phyloP scores from a whole-genome alignment of 495 filamentous ascomycete genomes.

The Cercophora newfieldiana region DNA sequence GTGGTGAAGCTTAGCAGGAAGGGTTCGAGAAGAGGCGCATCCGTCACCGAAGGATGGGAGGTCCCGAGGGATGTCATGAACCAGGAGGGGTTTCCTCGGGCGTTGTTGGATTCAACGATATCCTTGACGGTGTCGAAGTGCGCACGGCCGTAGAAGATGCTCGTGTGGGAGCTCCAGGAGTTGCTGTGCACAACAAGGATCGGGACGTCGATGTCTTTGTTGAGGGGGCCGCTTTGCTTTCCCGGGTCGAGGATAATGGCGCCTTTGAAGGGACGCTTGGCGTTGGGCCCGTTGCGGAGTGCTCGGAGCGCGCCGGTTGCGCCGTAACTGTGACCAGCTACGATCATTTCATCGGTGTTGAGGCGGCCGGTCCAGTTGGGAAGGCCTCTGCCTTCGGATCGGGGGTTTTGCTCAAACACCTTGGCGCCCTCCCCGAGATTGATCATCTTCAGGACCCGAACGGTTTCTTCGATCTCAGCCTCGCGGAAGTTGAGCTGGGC shows the following conservation, averaged over 20 bases:
- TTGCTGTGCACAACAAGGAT: slow-evolving; percentile 51
- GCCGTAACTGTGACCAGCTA: slow-evolving; percentile 56
- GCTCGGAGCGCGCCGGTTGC: slow-evolving; percentile 54
- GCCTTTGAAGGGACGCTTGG: slow-evolving; percentile 40
- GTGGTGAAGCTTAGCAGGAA: slow-evolving; percentile 50
- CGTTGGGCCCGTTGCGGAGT: slow-evolving; percentile 40
- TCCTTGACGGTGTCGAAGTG: slow-evolving; percentile 54
- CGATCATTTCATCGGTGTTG: slow-evolving; percentile 42
- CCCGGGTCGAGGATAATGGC: slow-evolving; percentile 53
- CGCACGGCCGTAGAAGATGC: slow-evolving; percentile 50
- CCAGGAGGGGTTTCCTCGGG: slow-evolving; percentile 44
- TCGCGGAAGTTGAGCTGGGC: slow-evolving; percentile 53
- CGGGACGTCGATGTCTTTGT: slow-evolving; percentile 51
- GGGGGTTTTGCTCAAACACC: slow-evolving; percentile 36
- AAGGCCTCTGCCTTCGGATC: slow-evolving; percentile 34
- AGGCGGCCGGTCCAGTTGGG: slow-evolving; percentile 38
- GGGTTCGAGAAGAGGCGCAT: slow-evolving; percentile 55
- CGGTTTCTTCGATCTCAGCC: slow-evolving; percentile 54
- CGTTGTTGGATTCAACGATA: slow-evolving; percentile 41
- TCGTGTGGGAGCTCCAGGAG: slow-evolving; percentile 49
- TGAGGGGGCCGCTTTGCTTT: slow-evolving; percentile 53
- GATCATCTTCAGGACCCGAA: slow-evolving; percentile 43
- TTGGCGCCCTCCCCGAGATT: slow-evolving; percentile 42
- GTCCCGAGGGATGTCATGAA: slow-evolving; percentile 54
- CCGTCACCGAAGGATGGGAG: slow-evolving; percentile 53